Conservation (phyloP, 2,329 filamentous ascomycete genomes). For the Torrubiellomyces zombiae region DNA sequence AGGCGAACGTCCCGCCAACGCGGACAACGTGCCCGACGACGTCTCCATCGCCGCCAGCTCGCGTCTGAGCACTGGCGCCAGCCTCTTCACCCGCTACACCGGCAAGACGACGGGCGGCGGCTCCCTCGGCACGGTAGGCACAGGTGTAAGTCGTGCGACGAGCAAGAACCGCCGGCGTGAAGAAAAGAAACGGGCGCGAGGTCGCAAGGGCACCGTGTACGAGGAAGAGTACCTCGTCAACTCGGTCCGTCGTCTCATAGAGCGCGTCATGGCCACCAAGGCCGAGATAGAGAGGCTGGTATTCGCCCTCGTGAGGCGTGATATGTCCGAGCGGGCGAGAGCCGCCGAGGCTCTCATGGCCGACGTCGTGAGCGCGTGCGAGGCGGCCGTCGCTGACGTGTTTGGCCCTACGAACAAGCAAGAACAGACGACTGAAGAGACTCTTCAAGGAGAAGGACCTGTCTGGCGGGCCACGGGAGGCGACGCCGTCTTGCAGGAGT, state of each 20-base stretch:
- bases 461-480: conserved; percentile 26
- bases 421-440: conserved; percentile 7
- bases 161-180: conserved; percentile 78
- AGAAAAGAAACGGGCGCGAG: conserved; percentile 85
- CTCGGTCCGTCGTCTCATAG: conserved; percentile 66
- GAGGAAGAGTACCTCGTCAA: conserved; percentile 95
- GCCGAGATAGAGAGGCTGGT: conserved; percentile 61
- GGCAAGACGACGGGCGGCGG: conserved; percentile 46
- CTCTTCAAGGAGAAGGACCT: conserved; percentile 8
- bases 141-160: conserved; percentile 60
- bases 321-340: conserved; percentile 75
- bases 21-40: conserved; percentile 78
- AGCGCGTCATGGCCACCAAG: conserved; percentile 57
- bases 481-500: conserved; percentile 35
- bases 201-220: conserved; percentile 93
- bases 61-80: conserved; percentile 64
- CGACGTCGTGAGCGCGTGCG: conserved; percentile 58
- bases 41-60: conserved; percentile 75
- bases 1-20: conserved; percentile 47
- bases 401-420: conserved; percentile 26
- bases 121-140: conserved; percentile 57
- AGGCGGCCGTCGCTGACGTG: conserved; percentile 50
- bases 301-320: conserved; percentile 58
- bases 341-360: conserved; percentile 58
- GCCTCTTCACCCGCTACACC: conserved; percentile 85